Conservation (phyloP, 78 protist genomes). For the Neovahlkampfia damariscottae region DNA sequence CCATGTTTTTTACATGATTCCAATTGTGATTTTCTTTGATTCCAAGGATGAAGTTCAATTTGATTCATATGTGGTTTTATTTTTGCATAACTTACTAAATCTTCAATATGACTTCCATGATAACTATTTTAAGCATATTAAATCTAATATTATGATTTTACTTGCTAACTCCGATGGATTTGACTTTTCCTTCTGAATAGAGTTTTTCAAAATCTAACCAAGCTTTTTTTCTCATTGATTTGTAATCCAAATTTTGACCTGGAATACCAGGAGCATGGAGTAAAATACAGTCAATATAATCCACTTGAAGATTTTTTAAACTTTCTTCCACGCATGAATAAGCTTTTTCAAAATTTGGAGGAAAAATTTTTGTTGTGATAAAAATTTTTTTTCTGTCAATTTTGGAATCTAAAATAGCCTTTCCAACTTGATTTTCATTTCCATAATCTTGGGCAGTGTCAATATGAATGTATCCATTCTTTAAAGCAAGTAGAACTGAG, state of each 20-base stretch:
- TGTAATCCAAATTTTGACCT: neutral
- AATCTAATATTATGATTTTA: no score
- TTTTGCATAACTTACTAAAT: slow-evolving; percentile 26
- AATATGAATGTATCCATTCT: slow-evolving; percentile 54
- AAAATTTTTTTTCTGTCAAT: slow-evolving; percentile 50
- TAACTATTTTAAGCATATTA: no score
- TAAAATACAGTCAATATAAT: slow-evolving; percentile 12
- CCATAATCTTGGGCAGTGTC: slow-evolving; percentile 59
- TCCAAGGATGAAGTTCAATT: slow-evolving; percentile 63
- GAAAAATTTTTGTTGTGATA: slow-evolving; percentile 59
- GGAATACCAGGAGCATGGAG: slow-evolving; percentile 17
- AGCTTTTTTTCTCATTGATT: neutral
- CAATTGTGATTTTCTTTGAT: slow-evolving; percentile 23
- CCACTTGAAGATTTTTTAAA: neutral
- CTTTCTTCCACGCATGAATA: neutral
- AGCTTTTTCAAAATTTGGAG: neutral
- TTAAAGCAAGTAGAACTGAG: no score
- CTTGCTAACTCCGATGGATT: slow-evolving; percentile 39
- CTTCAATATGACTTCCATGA: neutral
- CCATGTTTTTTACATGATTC: neutral
- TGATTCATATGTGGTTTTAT: slow-evolving; percentile 52
- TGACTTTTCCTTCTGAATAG: neutral
- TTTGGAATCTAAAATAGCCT: slow-evolving; percentile 27
- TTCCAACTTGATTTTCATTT: slow-evolving; percentile 65
- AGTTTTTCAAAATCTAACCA: slow-evolving; percentile 16